Evolutionary conservation across 257 asterid genomes (phyloP).

Genomic region (Gentiana dahurica): DNA sequence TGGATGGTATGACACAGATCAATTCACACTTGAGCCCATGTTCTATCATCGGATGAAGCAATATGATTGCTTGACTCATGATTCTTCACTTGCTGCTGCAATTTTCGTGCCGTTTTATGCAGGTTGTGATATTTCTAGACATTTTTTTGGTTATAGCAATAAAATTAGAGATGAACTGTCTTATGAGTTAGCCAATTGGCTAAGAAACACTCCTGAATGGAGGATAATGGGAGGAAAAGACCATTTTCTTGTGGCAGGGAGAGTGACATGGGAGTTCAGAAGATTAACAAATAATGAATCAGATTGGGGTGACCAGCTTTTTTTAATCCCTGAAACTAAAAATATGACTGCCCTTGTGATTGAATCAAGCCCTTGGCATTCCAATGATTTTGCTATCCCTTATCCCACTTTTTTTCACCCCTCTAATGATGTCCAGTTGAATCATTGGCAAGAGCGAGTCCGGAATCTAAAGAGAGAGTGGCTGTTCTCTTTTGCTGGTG

Average conservation of each 20-base stretch:
- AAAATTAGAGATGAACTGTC: too few species aligned
- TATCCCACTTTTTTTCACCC: constrained; percentile 7
- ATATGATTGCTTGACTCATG: constrained; percentile 8
- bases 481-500: constrained; percentile 9
- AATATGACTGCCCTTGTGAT: constrained; percentile 7
- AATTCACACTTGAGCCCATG: constrained; percentile 3
- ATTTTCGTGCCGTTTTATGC: constrained; percentile 7
- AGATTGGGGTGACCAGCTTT: constrained; percentile 9
- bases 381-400: constrained; percentile 7
- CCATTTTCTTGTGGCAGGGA: constrained; percentile 6
- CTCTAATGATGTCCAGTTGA: constrained; percentile 1
- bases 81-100: constrained; percentile 6
- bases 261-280: constrained; percentile 6
- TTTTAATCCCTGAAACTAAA: constrained; percentile 1
- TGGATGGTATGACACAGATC: constrained; percentile 9
- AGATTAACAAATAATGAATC: background rate
- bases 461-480: constrained; percentile 3
- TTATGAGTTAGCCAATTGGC: constrained; percentile 2
- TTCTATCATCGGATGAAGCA: constrained; percentile 6
- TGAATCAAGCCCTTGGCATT: constrained; percentile 6
- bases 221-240: constrained; percentile 9
- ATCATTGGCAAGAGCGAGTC: constrained; percentile 3
- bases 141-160: background rate
- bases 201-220: constrained; percentile 4
- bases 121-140: constrained; percentile 5